Conservation (phyloP, 495 filamentous ascomycete genomes). For the Trichoderma virens region DNA sequence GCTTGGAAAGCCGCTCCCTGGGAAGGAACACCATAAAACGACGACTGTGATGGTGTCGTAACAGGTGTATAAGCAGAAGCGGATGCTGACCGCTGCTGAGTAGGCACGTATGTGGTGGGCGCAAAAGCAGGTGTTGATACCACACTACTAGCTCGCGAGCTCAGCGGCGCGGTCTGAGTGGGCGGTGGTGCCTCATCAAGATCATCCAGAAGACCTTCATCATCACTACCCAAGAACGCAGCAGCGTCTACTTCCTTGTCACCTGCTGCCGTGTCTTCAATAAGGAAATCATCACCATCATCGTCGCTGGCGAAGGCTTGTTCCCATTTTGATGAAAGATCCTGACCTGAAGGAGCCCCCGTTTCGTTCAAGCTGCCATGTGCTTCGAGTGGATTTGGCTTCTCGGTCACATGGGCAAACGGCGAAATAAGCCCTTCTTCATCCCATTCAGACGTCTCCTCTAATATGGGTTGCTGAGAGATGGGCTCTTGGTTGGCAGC, state of each 20-base stretch:
- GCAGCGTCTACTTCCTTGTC: constrained; percentile 41
- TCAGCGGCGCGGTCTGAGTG: not conserved
- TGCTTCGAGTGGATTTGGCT: not conserved
- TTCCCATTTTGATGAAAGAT: constrained; percentile 76
- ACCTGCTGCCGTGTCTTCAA: constrained; percentile 27
- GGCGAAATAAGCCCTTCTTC: not conserved
- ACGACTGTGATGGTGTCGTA: not conserved
- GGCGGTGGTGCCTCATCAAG: constrained; percentile 22
- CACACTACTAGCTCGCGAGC: constrained; percentile 5
- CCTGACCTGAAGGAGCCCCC: constrained; percentile 19
- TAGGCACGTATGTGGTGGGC: not conserved
- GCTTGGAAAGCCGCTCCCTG: constrained; percentile 36
- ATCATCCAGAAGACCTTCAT: constrained; percentile 65
- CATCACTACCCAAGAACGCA: constrained; percentile 60
- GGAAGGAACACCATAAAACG: constrained; percentile 20
- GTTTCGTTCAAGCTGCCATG: not conserved
- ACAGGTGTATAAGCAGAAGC: not conserved
- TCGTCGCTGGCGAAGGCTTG: constrained; percentile 75
- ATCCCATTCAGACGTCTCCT: constrained; percentile 12
- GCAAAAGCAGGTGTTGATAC: constrained; percentile 2
- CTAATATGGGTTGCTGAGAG: constrained; percentile 8
- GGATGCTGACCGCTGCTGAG: not conserved
- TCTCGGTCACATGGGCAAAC: not conserved
- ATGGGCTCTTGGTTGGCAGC: constrained; percentile 17
- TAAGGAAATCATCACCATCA: constrained; percentile 55